These are phyloP conservation scores for Gracilaria caudata DNA, from an alignment of 23 red algal species.

Conservation along the genomic window DNA sequence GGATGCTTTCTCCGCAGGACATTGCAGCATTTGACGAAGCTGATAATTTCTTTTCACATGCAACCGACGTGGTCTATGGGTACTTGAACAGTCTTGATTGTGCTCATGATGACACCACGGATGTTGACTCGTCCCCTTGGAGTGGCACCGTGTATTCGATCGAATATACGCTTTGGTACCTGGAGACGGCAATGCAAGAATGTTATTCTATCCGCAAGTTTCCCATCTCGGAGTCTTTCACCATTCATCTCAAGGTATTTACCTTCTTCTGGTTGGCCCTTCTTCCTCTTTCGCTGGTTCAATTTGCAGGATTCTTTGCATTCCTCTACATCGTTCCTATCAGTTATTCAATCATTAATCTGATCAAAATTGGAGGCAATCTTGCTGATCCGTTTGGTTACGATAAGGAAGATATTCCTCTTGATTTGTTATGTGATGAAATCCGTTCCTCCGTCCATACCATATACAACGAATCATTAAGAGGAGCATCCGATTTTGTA, in stretches of 20 bases:
- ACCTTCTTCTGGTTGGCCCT: slow-evolving; percentile 43
- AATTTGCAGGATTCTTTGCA: slow-evolving; percentile 35
- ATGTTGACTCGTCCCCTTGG: not conserved
- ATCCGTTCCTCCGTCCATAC: slow-evolving; percentile 29
- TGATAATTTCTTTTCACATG: slow-evolving; percentile 22
- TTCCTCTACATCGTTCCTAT: slow-evolving; percentile 54
- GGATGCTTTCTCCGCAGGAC: slow-evolving; percentile 24
- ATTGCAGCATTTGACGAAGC: slow-evolving; percentile 9
- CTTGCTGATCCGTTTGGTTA: slow-evolving; percentile 55
- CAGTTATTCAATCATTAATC: slow-evolving; percentile 43
- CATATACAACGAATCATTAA: not conserved
- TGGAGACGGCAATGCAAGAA: slow-evolving; percentile 15
- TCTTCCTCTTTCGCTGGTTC: slow-evolving; percentile 35
- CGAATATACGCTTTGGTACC: slow-evolving; percentile 11
- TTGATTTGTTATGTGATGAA: slow-evolving; percentile 42
- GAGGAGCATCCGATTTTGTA: not conserved
- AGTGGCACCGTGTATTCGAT: not conserved
- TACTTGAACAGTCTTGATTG: slow-evolving; percentile 40
- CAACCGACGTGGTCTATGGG: slow-evolving; percentile 10
- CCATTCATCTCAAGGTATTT: slow-evolving; percentile 47
- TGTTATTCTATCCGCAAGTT: slow-evolving; percentile 50
- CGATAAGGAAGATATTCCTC: slow-evolving; percentile 42
- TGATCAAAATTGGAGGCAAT: slow-evolving; percentile 38
- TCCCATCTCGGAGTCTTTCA: slow-evolving; percentile 41
- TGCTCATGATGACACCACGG: not conserved